Base-by-base conservation (phyloP, 192 early-diverging fungal species). In the Geranomyces variabilis region DNA sequence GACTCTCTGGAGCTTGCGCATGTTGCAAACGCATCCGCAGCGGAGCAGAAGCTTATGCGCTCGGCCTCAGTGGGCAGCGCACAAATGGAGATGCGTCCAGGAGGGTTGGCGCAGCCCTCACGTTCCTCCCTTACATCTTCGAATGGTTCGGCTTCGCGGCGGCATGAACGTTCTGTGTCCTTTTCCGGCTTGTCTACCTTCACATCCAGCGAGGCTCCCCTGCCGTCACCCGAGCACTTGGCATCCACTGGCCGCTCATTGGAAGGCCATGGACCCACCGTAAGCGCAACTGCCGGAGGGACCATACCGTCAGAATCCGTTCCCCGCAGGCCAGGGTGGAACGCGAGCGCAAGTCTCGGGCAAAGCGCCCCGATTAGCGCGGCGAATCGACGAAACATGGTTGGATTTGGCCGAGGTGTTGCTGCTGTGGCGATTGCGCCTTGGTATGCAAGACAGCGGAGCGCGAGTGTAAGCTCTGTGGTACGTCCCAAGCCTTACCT, bases 81-180 rank as follows among this genome's bases (percentile, higher is more conserved):
- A 10, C 36, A 41, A 7, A 41, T 41, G 36, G 36, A 41, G 3
- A 41, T 41, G 36, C 36, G 5, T 41, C 36, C 36, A 41, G 36
- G 36, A 41, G 36, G 36, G 36, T 41, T 41, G 10, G 36, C 36
- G 10, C 36, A n/a, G 51, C 51, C 51, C 17, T 53, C 51, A 26
- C 19, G n/a, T 6, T 53, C 51, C n/a, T 53, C 51, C 7, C 24
- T 53, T 7, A 26, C 51, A 53, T 53, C 51, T 3, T 53, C 51
- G 51, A 6, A 3, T 41, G 36, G 5, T 10, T 41, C 36, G 7
- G 4, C 51, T 15, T 13, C 29, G 2, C 56, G 58, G 28, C 51
- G 53, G 29, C 72, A 74, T 44, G 72, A 74, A 1, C 72, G 72
- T 8, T 66, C 72, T 0, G 49, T 49, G 36, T 74, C 72, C 21